These are phyloP conservation scores for Cryptococcus wingfieldii DNA, from an alignment of 1,284 basidiomycete species.

Conservation along the genomic window DNA sequence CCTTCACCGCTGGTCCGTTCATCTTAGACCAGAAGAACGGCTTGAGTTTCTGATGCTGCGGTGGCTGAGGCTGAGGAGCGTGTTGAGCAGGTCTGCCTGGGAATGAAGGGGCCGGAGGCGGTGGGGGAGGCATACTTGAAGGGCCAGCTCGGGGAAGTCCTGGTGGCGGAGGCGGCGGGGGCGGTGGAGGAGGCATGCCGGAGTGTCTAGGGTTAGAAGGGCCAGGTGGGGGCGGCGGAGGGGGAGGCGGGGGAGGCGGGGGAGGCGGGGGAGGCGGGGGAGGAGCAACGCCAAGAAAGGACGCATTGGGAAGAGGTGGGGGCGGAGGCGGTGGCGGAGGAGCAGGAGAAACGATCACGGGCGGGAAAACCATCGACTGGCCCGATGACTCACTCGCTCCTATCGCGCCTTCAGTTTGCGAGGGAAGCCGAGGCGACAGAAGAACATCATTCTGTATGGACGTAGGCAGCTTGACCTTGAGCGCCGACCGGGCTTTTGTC, in stretches of 20 bases:
- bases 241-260: constrained; percentile 9
- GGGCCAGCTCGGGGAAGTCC: neutral
- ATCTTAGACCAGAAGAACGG: constrained; percentile 91
- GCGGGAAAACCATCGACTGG: too few relatives aligned
- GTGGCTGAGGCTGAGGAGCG: neutral
- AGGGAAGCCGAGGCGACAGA: too few relatives aligned
- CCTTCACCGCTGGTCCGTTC: constrained; percentile 48
- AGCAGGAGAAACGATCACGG: constrained; percentile 4
- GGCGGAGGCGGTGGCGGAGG: constrained; percentile 8
- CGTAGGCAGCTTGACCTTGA: constrained; percentile 1
- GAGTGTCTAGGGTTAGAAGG: neutral
- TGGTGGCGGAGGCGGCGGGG: constrained; percentile 1
- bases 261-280: constrained; percentile 9
- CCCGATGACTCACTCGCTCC: too few relatives aligned
- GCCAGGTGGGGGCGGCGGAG: constrained; percentile 4
- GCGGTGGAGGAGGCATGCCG: neutral
- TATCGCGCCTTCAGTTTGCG: too few relatives aligned
- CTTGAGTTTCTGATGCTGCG: constrained; percentile 61
- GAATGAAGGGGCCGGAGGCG: neutral
- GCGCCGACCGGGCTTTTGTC: constrained; percentile 2
- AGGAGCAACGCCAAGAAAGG: neutral
- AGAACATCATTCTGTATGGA: too few relatives aligned
- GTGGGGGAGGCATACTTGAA: constrained; percentile 1
- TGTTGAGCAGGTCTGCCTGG: neutral
- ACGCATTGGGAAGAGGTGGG: constrained; percentile 1